These are phyloP conservation scores for Lanmaoa pseudosensibilis DNA, from an alignment of 768 basidiomycete genomes.

Conservation along the genomic window DNA sequence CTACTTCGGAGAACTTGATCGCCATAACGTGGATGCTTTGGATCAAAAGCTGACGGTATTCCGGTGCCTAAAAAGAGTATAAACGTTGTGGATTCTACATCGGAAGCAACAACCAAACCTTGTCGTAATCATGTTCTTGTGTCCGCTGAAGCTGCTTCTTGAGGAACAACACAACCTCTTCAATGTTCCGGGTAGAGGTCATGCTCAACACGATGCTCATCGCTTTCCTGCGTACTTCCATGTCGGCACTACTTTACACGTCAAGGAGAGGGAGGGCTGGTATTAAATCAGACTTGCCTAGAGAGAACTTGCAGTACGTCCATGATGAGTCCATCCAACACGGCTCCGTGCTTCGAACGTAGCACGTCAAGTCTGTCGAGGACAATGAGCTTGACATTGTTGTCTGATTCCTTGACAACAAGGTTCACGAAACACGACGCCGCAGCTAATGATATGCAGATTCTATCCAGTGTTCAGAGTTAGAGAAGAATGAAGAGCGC, in stretches of 20 bases:
- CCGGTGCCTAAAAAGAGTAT: slow-evolving; percentile 60
- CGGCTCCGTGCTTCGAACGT: slow-evolving; percentile 80
- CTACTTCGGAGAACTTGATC: slow-evolving; percentile 95
- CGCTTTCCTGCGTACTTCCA: slow-evolving; percentile 95
- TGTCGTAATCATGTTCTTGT: slow-evolving; percentile 89
- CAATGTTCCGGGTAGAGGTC: slow-evolving; percentile 92
- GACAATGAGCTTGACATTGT: slow-evolving; percentile 98
- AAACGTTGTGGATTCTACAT: not conserved
- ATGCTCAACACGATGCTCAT: slow-evolving; percentile 87
- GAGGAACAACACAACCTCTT: slow-evolving; percentile 93
- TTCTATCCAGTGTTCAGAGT: not conserved
- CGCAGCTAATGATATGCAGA: slow-evolving; percentile 56
- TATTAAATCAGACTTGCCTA: slow-evolving; percentile 45
- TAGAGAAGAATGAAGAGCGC: slow-evolving; percentile 3
- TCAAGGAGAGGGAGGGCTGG: not conserved
- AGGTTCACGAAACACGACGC: slow-evolving; percentile 86
- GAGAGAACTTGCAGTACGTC: slow-evolving; percentile 90
- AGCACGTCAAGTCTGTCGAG: slow-evolving; percentile 85
- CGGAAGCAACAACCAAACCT: slow-evolving; percentile 45
- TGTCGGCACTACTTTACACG: slow-evolving; percentile 65
- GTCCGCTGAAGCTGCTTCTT: slow-evolving; percentile 98
- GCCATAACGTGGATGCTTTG: slow-evolving; percentile 97
- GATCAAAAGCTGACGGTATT: slow-evolving; percentile 94
- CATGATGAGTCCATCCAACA: slow-evolving; percentile 91
- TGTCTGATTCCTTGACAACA: slow-evolving; percentile 94